phyloP scores from a whole-genome alignment of 768 basidiomycete genomes.

The Lactifluus pinguis region DNA sequence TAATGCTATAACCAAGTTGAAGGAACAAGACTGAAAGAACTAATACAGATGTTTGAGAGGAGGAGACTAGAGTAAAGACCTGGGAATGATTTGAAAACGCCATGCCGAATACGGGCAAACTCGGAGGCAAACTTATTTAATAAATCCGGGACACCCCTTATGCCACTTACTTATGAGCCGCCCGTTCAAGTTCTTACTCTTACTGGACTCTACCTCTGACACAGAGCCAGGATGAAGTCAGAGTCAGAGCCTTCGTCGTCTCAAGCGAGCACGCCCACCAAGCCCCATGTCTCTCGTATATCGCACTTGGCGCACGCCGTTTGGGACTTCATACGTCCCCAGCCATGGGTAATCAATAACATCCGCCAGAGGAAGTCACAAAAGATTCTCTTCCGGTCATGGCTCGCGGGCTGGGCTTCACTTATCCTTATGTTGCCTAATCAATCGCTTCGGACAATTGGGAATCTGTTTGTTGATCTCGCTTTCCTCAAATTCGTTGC shows the following conservation, averaged over 20 bases:
- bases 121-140: background rate
- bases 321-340: constrained; percentile 10
- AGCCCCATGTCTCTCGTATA: background rate
- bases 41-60: too few species aligned
- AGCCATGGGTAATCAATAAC: constrained; percentile 31
- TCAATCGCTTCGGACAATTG: constrained; percentile 29
- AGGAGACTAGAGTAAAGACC: background rate
- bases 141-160: background rate
- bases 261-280: background rate
- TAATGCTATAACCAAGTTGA: background rate
- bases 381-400: constrained; percentile 33
- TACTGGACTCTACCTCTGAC: background rate
- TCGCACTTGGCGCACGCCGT: background rate
- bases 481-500: background rate
- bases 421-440: constrained; percentile 34
- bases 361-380: constrained; percentile 29
- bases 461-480: constrained; percentile 31
- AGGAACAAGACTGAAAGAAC: background rate
- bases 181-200: background rate
- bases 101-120: background rate
- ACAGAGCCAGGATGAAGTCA: constrained; percentile 1
- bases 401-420: constrained; percentile 31
- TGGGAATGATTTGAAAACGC: background rate
- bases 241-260: constrained; percentile 1
- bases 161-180: background rate